A percentile compares a stretch with the other conserved stretches of the same genome.
phyloP scores from a whole-genome alignment of 1,284 basidiomycete genomes.

The Leccinum olivaceoglutinosum region DNA sequence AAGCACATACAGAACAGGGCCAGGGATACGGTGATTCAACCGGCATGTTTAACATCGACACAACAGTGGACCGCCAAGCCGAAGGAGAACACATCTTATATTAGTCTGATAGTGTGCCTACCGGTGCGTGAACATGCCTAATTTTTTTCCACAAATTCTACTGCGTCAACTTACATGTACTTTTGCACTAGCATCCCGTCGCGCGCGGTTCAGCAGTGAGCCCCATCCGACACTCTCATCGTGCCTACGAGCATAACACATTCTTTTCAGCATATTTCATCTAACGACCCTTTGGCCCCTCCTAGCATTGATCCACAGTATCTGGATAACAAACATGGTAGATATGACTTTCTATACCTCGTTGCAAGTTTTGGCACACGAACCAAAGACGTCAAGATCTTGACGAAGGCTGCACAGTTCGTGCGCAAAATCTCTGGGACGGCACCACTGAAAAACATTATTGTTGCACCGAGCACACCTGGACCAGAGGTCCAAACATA shows the following conservation, averaged over 20 bases:
- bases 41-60: constrained; percentile 21
- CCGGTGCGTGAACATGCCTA: constrained; percentile 6
- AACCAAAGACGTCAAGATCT: constrained; percentile 13
- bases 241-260: neutral
- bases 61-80: constrained; percentile 15
- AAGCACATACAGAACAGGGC: neutral
- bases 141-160: neutral
- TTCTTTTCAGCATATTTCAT: constrained; percentile 14
- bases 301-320: constrained; percentile 14
- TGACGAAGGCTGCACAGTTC: constrained; percentile 17
- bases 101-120: constrained; percentile 13
- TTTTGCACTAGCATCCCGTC: constrained; percentile 13
- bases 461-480: constrained; percentile 16
- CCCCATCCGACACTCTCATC: neutral
- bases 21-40: constrained; percentile 19
- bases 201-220: constrained; percentile 19
- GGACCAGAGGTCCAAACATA: constrained; percentile 20
- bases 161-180: neutral
- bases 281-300: constrained; percentile 11
- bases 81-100: constrained; percentile 12
- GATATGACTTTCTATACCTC: neutral
- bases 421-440: constrained; percentile 17
- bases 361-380: neutral
- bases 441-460: constrained; percentile 15
- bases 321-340: constrained; percentile 15